These are phyloP conservation scores for Aphanomyces stellatus DNA, from an alignment of 352 stramenopile genomes.

Conservation along the genomic window DNA sequence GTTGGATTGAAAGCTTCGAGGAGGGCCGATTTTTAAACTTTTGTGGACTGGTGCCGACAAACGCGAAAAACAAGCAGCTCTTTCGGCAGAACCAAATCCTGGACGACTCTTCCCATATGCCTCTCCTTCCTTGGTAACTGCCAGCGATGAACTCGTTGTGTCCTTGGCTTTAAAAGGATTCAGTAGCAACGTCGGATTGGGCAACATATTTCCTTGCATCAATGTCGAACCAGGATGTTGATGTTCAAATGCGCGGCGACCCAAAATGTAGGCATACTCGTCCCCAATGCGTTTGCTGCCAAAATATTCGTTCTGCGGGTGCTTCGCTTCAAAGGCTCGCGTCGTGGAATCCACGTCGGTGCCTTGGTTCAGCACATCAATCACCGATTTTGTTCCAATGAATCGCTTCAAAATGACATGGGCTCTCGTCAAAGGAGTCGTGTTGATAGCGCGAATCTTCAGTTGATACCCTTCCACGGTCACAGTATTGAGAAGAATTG, in stretches of 20 bases:
- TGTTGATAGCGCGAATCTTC: background rate
- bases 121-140: slow-evolving; percentile 1
- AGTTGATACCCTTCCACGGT: background rate
- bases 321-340: too few species aligned
- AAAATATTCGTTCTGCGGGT: slow-evolving; percentile 26
- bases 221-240: slow-evolving; percentile 20
- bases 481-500: too few species aligned
- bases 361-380: background rate
- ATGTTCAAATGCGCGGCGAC: slow-evolving; percentile 31
- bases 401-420: slow-evolving; percentile 11
- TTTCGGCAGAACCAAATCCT: background rate
- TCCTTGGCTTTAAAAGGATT: slow-evolving; percentile 37
- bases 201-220: slow-evolving; percentile 31
- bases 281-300: slow-evolving; percentile 57
- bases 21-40: too few species aligned
- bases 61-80: too few species aligned
- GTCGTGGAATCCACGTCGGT: background rate
- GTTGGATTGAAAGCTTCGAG: too few species aligned
- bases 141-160: slow-evolving; percentile 14
- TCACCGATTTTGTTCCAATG: background rate
- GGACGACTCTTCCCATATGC: background rate
- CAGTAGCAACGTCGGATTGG: slow-evolving; percentile 42
- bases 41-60: too few species aligned
- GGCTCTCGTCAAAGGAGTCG: background rate
- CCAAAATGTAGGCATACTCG: slow-evolving; percentile 63